These are phyloP conservation scores for Trichophyton equinum DNA, from an alignment of 2,329 filamentous ascomycete genomes.

Conservation along the genomic window DNA sequence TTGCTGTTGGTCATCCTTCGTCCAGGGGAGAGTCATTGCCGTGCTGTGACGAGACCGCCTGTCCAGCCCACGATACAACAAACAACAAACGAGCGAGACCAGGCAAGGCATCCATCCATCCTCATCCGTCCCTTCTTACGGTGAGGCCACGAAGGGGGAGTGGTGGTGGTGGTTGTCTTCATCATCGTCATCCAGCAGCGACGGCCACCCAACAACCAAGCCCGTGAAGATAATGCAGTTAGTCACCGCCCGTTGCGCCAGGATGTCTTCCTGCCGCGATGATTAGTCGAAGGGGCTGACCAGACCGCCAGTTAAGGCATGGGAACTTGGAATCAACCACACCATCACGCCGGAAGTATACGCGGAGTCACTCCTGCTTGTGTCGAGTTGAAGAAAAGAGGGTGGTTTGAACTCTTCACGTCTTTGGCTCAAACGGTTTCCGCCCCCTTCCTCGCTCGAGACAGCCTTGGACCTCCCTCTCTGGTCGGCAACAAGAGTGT, in stretches of 20 bases:
- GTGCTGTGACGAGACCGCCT: slow-evolving; percentile 3
- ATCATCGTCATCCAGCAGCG: background rate
- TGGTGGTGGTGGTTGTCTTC: background rate
- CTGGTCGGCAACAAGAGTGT: background rate
- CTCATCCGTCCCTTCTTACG: background rate
- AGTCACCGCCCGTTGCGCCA: slow-evolving; percentile 3
- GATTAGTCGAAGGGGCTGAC: background rate
- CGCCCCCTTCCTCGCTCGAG: background rate
- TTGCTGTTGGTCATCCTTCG: background rate
- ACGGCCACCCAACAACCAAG: background rate
- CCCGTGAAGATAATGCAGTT: background rate
- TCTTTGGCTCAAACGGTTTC: background rate
- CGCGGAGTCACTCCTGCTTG: too few species aligned
- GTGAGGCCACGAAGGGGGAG: background rate
- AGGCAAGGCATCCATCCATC: background rate
- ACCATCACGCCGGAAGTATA: background rate
- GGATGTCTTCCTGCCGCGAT: background rate
- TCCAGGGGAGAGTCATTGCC: too few species aligned
- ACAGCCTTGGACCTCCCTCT: background rate
- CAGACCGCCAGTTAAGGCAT: background rate
- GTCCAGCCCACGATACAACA: background rate
- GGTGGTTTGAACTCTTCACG: background rate
- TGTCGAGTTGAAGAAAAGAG: too few species aligned
- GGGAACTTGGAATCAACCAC: background rate
- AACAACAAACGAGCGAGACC: background rate